Evolutionary conservation across 179 eudicot genomes (phyloP).

Genomic region (Gypsophila paniculata): DNA sequence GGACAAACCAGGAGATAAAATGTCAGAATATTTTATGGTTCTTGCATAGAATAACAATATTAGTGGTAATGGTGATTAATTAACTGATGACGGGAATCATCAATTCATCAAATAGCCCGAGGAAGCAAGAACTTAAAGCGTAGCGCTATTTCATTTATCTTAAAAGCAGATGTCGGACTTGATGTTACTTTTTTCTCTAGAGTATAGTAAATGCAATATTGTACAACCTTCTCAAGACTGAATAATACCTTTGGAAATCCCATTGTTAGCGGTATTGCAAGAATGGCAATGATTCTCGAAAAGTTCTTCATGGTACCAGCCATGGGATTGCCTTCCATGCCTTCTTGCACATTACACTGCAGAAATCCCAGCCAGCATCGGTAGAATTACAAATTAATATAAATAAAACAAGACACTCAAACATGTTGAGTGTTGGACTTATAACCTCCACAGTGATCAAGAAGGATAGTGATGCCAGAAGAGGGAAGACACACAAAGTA

Average conservation of each 20-base stretch:
- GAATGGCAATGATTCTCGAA: conserved; percentile 48
- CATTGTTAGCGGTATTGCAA: conserved; percentile 54
- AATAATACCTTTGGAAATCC: conserved; percentile 54
- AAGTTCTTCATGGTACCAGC: conserved; percentile 50
- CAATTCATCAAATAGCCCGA: background rate
- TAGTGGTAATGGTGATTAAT: background rate
- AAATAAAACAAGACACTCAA: background rate
- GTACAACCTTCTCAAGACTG: background rate
- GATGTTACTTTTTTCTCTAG: background rate
- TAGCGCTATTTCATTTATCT: background rate
- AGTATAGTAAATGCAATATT: background rate
- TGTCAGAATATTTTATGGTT: too few relatives aligned
- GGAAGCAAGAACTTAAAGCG: background rate
- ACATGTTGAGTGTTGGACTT: background rate
- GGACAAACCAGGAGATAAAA: too few relatives aligned
- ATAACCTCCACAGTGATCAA: conserved; percentile 74
- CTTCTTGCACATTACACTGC: conserved; percentile 63
- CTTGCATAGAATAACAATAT: too few relatives aligned
- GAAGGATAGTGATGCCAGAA: conserved; percentile 61
- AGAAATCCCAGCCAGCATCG: background rate
- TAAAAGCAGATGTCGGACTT: background rate
- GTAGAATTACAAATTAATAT: background rate
- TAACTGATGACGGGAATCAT: background rate
- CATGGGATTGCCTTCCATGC: conserved; percentile 63
- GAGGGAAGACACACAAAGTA: conserved; percentile 55